Evolutionary conservation across 106 monocot genomes (phyloP).

Genomic region (Acorus gramineus): DNA sequence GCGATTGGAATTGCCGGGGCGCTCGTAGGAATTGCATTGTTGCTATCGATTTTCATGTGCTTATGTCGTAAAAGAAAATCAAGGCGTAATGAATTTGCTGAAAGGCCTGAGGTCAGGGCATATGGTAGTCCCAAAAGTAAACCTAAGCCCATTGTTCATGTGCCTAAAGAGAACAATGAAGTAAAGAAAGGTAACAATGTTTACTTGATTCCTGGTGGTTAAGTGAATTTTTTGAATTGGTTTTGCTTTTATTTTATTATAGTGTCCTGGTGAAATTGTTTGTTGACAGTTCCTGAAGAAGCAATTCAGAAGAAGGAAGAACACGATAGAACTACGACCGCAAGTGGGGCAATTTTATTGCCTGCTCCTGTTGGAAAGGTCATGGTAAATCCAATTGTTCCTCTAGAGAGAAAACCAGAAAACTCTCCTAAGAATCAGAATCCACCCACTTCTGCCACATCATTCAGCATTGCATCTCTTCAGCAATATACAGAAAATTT

Average conservation of each 20-base stretch:
- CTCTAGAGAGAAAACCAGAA: conserved; percentile 16
- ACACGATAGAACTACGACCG: conserved; percentile 18
- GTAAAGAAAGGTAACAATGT: conserved; percentile 30
- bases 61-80: conserved; percentile 54
- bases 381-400: conserved; percentile 28
- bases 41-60: conserved; percentile 42
- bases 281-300: conserved; percentile 21
- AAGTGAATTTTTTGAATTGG: no score
- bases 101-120: conserved; percentile 19
- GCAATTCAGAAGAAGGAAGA: conserved; percentile 29
- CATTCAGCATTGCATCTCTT: conserved; percentile 82
- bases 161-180: conserved; percentile 20
- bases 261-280: neutral
- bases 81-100: conserved; percentile 24
- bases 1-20: conserved; percentile 50
- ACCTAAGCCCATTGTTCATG: conserved; percentile 24
- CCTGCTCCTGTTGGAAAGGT: conserved; percentile 39
- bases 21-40: conserved; percentile 35
- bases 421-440: neutral
- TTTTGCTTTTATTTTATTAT: neutral
- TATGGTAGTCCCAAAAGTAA: conserved; percentile 20
- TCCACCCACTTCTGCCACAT: conserved; percentile 40
- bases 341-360: conserved; percentile 21
- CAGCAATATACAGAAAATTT: conserved; percentile 97
- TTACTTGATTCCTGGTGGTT: no score